phyloP scores from a whole-genome alignment of 1,284 basidiomycete species.

The Ceratobasidium sp. region DNA sequence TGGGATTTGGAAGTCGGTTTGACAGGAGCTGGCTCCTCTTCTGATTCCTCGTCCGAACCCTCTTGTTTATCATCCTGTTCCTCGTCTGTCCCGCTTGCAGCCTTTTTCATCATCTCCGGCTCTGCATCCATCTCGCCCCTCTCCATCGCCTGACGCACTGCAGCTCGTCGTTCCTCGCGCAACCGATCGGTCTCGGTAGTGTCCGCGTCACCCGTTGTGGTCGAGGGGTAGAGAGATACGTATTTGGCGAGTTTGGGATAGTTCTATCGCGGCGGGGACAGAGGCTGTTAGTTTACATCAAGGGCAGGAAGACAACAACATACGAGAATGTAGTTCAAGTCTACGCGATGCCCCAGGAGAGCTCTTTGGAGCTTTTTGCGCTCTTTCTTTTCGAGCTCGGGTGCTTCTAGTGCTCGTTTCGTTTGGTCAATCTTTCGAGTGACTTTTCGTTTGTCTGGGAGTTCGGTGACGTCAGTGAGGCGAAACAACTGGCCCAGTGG shows the following conservation, averaged over 20 bases:
- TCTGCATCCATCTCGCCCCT: constrained; percentile 67
- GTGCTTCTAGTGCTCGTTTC: constrained; percentile 62
- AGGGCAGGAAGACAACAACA: constrained; percentile 51
- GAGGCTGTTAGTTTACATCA: constrained; percentile 19
- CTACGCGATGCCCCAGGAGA: constrained; percentile 72
- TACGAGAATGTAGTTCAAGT: constrained; percentile 87
- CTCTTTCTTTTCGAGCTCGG: constrained; percentile 55
- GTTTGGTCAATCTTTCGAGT: constrained; percentile 73
- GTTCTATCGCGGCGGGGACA: constrained; percentile 60
- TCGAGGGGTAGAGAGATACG: constrained; percentile 84
- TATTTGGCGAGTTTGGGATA: constrained; percentile 87
- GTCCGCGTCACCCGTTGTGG: constrained; percentile 43
- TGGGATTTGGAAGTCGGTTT: neutral
- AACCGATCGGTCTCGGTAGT: constrained; percentile 59
- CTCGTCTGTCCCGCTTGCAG: constrained; percentile 23
- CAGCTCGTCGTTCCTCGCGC: constrained; percentile 70
- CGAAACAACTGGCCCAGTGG: neutral
- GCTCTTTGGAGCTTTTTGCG: constrained; percentile 60
- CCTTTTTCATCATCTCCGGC: constrained; percentile 64
- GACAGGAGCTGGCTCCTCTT: constrained; percentile 39
- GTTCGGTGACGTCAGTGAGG: neutral
- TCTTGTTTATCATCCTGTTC: constrained; percentile 46
- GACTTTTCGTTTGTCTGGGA: constrained; percentile 82
- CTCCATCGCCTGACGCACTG: constrained; percentile 73
- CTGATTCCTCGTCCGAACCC: constrained; percentile 47